Evolutionary conservation across 805 yeast genomes (phyloP).

Genomic region (Candida ipomoeae): DNA sequence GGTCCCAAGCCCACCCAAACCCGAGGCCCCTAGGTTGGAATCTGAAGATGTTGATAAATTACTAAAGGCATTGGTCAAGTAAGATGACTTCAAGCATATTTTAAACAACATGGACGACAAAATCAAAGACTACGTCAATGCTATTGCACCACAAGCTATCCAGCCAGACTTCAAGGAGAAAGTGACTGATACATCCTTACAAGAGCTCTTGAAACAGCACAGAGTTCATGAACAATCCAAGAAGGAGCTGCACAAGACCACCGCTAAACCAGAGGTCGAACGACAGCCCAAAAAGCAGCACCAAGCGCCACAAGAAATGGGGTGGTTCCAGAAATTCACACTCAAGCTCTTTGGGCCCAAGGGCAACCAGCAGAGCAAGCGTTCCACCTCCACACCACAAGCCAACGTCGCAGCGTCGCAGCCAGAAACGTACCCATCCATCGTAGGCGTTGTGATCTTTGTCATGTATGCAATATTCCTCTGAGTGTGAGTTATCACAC

Average conservation of each 20-base stretch:
- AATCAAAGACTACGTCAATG: not conserved
- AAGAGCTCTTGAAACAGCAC: not conserved
- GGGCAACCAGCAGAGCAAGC: not conserved
- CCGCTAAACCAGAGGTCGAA: not conserved
- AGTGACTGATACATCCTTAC: not conserved
- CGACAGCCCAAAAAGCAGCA: not conserved
- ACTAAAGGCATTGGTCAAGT: not conserved
- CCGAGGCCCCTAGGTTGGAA: not conserved
- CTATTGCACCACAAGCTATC: not conserved
- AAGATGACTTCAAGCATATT: not conserved
- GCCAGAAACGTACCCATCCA: conserved; percentile 9
- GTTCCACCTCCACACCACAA: not conserved
- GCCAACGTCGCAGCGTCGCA: conserved; percentile 6
- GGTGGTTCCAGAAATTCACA: not conserved
- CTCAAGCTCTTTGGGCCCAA: conserved; percentile 5
- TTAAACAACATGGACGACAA: conserved; percentile 1
- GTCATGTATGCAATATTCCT: conserved; percentile 8
- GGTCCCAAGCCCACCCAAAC: not conserved
- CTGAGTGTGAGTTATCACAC: not conserved
- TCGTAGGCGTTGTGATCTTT: conserved; percentile 11
- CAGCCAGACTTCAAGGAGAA: not conserved
- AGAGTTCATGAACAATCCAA: not conserved
- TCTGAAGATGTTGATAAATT: not conserved
- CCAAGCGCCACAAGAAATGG: not conserved
- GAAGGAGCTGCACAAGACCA: not conserved